Conservation (phyloP, 2,329 filamentous ascomycete genomes). For the Lanzia echinophila region DNA sequence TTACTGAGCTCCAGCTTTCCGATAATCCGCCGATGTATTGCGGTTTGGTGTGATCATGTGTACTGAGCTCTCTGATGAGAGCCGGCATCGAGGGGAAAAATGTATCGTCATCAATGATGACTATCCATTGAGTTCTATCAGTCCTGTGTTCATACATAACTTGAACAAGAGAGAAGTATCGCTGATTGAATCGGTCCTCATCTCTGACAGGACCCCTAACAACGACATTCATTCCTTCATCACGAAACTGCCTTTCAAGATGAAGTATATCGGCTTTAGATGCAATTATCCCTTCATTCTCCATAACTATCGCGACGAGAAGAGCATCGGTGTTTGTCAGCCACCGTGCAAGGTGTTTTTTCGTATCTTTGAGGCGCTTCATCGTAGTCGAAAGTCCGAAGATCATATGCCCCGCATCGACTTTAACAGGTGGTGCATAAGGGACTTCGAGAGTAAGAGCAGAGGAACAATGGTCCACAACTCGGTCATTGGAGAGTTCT, state of each 20-base stretch:
- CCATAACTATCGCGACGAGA: slow-evolving; percentile 28
- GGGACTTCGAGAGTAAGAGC: slow-evolving; percentile 25
- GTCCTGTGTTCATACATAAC: slow-evolving; percentile 35
- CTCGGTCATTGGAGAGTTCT: slow-evolving; percentile 15
- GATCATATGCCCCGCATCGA: slow-evolving; percentile 51
- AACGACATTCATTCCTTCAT: slow-evolving; percentile 23
- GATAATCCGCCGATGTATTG: slow-evolving; percentile 26
- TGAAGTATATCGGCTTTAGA: slow-evolving; percentile 22
- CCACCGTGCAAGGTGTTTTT: slow-evolving; percentile 28
- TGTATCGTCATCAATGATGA: slow-evolving; percentile 29
- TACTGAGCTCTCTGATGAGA: slow-evolving; percentile 28
- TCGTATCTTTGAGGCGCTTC: slow-evolving; percentile 23
- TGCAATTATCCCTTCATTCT: slow-evolving; percentile 21
- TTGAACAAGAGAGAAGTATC: slow-evolving; percentile 40
- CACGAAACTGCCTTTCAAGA: slow-evolving; percentile 22
- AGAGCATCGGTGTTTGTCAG: slow-evolving; percentile 26
- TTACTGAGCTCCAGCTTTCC: slow-evolving; percentile 29
- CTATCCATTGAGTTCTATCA: slow-evolving; percentile 31
- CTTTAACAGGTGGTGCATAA: slow-evolving; percentile 7
- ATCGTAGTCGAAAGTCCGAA: slow-evolving; percentile 30
- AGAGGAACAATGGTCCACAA: slow-evolving; percentile 19
- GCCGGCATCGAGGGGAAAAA: slow-evolving; percentile 29
- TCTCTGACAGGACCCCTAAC: slow-evolving; percentile 24
- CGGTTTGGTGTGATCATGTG: slow-evolving; percentile 23
- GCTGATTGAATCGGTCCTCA: slow-evolving; percentile 26